Base-by-base conservation (phyloP, 441 rosid species). In the Gossypium trilobum region DNA sequence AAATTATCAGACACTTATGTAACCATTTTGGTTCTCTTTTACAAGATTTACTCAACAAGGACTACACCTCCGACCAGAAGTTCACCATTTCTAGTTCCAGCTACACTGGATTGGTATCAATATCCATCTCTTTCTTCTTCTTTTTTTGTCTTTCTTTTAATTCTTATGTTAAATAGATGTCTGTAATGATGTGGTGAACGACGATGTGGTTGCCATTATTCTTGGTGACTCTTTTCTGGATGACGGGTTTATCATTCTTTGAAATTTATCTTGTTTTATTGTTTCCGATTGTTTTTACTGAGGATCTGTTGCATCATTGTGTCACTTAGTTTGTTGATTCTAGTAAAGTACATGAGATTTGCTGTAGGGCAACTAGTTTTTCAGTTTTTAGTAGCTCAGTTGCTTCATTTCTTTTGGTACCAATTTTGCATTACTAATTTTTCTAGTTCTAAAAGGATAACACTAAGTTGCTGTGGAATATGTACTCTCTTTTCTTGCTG, bases 1-100 rank as follows among this genome's bases (percentile, higher is more conserved):
- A 17, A 65, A n/a, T 7, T 1, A n/a, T 23, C 66, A 61, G 4
- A n/a, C 8, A 0, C 22, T 60, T 48, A 10, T 67, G 6, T 56
- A 70, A 39, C 33, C 20, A 11, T 36, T 36, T 70, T 20, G 29
- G 2, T 56, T 70, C 7, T 36, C 14, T 63, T 39, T 7, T 56
- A 1, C 63, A 70, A 85, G 88, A 85, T 79, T 77, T 83, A 59
- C 73, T 85, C 76, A 81, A 77, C 17, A 81, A 74, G 57, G 85
- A 80, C 77, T 83, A 81, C 74, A 76, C 68, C 44, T 73, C 77
- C 62, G 84, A 81, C 56, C 82, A 85, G 80, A 81, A 81, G 44
- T 83, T 85, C 75, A 57, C 78, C 63, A 23, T 85, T 72, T 83
- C 75, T 70, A 77, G 82, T 52, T 62, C 59, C 73, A 80, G 71